phyloP scores from a whole-genome alignment of 1,284 basidiomycete genomes.

The Ceraceosorus guamensis region DNA sequence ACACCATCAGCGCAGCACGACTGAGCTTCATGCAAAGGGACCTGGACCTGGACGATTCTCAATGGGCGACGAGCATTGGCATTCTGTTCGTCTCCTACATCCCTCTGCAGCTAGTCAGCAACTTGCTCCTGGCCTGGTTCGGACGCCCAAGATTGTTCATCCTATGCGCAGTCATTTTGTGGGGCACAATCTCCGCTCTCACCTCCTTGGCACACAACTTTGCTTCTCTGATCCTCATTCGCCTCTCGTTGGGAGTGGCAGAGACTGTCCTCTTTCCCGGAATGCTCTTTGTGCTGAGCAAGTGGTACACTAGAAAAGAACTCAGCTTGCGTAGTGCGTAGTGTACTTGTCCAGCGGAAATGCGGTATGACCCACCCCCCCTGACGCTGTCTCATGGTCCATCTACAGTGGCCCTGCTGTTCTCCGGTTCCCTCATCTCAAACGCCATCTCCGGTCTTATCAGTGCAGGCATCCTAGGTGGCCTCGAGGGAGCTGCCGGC shows the following conservation, averaged over 20 bases:
- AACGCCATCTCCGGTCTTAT: constrained; percentile 14
- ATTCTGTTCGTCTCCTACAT: constrained; percentile 69
- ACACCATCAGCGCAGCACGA: constrained; percentile 3
- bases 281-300: constrained; percentile 12
- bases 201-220: constrained; percentile 11
- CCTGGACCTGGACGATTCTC: background rate
- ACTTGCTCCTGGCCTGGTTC: constrained; percentile 46
- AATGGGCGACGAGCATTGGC: constrained; percentile 57
- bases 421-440: constrained; percentile 3
- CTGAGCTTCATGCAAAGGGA: constrained; percentile 1
- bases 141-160: constrained; percentile 43
- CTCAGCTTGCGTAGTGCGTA: constrained; percentile 8
- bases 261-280: constrained; percentile 9
- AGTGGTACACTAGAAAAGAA: constrained; percentile 12
- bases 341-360: too few relatives aligned
- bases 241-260: constrained; percentile 11
- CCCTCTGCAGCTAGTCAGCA: constrained; percentile 51
- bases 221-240: constrained; percentile 2
- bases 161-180: constrained; percentile 19
- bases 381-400: too few relatives aligned
- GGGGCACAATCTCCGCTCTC: constrained; percentile 32
- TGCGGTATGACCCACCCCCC: too few relatives aligned
- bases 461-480: constrained; percentile 10
- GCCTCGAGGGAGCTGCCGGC: background rate
- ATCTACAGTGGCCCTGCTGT: background rate